These are phyloP conservation scores for Saturnispora hagleri DNA, from an alignment of 805 yeast species.

Conservation along the genomic window DNA sequence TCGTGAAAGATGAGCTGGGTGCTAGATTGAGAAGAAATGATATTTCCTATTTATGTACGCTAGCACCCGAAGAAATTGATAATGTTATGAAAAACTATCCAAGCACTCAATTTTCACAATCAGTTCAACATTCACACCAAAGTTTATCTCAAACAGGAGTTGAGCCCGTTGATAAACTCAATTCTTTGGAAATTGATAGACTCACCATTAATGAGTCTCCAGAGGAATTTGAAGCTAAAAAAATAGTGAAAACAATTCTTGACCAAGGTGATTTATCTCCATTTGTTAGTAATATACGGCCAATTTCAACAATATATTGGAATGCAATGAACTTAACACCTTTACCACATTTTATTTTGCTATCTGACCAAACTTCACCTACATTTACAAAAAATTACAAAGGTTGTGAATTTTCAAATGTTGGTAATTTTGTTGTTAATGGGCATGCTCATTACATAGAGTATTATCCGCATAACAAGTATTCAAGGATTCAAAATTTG, in stretches of 20 bases:
- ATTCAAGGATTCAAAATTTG: slow-evolving; percentile 38
- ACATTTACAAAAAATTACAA: slow-evolving; percentile 68
- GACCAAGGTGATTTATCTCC: slow-evolving; percentile 90
- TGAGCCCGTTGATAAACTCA: slow-evolving; percentile 3
- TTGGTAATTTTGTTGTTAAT: slow-evolving; percentile 44
- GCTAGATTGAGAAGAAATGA: slow-evolving; percentile 64
- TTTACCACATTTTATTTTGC: slow-evolving; percentile 53
- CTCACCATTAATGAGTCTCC: slow-evolving; percentile 29
- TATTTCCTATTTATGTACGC: slow-evolving; percentile 37
- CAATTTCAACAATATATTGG: slow-evolving; percentile 64
- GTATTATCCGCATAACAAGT: slow-evolving; percentile 53
- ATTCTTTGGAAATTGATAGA: slow-evolving; percentile 23
- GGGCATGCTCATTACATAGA: slow-evolving; percentile 60
- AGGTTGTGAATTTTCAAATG: slow-evolving; percentile 72
- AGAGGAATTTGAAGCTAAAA: slow-evolving; percentile 51
- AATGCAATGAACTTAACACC: slow-evolving; percentile 65
- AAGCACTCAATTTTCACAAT: neutral
- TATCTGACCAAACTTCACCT: slow-evolving; percentile 68
- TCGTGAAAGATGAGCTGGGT: slow-evolving; percentile 66
- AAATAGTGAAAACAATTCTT: slow-evolving; percentile 66
- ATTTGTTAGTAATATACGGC: slow-evolving; percentile 49
- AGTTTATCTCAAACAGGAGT: slow-evolving; percentile 7
- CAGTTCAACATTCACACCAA: neutral
- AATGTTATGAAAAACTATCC: slow-evolving; percentile 7
- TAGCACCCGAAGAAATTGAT: slow-evolving; percentile 16